A percentile compares a stretch with the other conserved stretches of the same genome.
These are phyloP conservation scores for Effrenium voratum DNA, from an alignment of 73 alveolate genomes.

Conservation along the genomic window DNA sequence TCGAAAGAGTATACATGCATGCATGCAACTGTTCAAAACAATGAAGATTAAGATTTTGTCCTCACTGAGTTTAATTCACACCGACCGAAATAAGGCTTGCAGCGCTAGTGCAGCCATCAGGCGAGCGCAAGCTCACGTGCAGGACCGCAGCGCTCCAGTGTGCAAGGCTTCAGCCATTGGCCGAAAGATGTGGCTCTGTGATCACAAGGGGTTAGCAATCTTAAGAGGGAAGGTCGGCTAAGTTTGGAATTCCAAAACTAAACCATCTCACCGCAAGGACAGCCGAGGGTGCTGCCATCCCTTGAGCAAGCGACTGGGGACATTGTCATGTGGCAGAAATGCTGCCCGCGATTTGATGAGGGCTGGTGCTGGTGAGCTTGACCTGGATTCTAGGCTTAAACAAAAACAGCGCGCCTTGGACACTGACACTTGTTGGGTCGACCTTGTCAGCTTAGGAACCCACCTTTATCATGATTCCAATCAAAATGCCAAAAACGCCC, in stretches of 20 bases:
- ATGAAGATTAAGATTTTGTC: too few relatives aligned
- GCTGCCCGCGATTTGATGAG: neutral
- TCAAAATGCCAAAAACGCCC: neutral
- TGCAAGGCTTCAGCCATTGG: too few relatives aligned
- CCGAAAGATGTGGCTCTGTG: neutral
- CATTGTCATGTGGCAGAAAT: neutral
- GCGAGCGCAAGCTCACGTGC: neutral
- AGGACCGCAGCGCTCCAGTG: neutral
- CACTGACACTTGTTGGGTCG: neutral
- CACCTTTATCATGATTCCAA: neutral
- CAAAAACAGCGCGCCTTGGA: too few relatives aligned
- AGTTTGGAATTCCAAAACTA: neutral
- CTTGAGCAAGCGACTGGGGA: neutral
- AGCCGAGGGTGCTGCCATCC: neutral
- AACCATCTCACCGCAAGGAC: neutral
- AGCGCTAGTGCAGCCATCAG: neutral
- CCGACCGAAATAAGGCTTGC: too few relatives aligned
- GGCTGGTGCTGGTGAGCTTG: neutral
- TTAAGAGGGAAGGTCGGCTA: neutral
- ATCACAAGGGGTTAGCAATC: neutral
- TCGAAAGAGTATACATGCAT: too few relatives aligned
- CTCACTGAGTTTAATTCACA: too few relatives aligned
- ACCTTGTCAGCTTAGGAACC: neutral
- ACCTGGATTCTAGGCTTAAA: neutral
- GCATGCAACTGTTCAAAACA: too few relatives aligned